phyloP scores from a whole-genome alignment of 345 rosid genomes.

The Firmiana major region DNA sequence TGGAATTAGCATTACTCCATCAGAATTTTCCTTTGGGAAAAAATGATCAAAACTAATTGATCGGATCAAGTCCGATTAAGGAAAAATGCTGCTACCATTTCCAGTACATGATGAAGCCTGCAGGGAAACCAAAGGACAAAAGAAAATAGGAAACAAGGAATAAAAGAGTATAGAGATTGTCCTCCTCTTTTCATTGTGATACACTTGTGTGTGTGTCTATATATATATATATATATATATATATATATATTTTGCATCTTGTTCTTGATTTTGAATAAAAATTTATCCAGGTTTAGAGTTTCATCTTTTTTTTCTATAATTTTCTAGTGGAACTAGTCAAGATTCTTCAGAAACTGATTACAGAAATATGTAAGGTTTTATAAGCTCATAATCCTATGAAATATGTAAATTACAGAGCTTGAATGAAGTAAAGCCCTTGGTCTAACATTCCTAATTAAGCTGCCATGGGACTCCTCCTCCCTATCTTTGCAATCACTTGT shows the following conservation, averaged over 20 bases:
- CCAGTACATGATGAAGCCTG: not conserved
- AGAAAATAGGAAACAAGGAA: not conserved
- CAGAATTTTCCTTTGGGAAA: conserved; percentile 32
- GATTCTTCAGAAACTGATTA: not conserved
- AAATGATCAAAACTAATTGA: not conserved
- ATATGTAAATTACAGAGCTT: not conserved
- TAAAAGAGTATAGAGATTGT: not conserved
- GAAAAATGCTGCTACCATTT: not conserved
- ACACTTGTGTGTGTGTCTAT: too few relatives aligned
- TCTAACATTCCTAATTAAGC: too few relatives aligned
- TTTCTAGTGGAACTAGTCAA: not conserved
- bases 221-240: too few relatives aligned
- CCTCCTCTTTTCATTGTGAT: not conserved
- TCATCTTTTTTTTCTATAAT: not conserved
- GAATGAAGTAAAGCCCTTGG: too few relatives aligned
- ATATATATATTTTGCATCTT: too few relatives aligned
- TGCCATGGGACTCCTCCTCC: too few relatives aligned
- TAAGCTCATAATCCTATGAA: not conserved
- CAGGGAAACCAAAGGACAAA: not conserved
- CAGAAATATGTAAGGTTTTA: not conserved
- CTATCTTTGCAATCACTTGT: too few relatives aligned
- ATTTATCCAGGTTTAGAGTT: not conserved
- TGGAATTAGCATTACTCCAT: conserved; percentile 19
- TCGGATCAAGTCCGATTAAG: not conserved
- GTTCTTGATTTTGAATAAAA: too few relatives aligned